Conservation (phyloP, 2,329 filamentous ascomycete genomes). For the Monilinia fructigena region DNA sequence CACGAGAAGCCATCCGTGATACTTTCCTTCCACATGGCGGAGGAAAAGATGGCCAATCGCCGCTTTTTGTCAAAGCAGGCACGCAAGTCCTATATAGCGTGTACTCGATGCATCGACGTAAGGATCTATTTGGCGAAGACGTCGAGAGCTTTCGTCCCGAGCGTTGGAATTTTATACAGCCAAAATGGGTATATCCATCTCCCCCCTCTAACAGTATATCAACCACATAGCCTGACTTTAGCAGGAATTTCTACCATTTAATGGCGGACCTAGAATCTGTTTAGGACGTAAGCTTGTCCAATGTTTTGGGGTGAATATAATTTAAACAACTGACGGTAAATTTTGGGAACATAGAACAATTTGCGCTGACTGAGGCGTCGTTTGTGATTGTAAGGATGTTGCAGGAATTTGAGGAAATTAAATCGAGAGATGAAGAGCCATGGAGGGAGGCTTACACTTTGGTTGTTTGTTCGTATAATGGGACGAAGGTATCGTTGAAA, state of each 20-base stretch:
- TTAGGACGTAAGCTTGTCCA: constrained; percentile 47
- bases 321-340: background rate
- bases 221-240: background rate
- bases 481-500: constrained; percentile 8
- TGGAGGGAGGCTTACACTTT: constrained; percentile 21
- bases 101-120: constrained; percentile 42
- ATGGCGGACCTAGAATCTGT: constrained; percentile 68
- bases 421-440: constrained; percentile 15
- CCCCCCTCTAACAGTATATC: background rate
- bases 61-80: constrained; percentile 35
- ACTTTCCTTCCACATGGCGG: constrained; percentile 37
- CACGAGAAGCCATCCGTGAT: constrained; percentile 30
- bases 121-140: constrained; percentile 43
- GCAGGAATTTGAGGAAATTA: constrained; percentile 45
- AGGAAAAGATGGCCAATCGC: constrained; percentile 35
- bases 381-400: constrained; percentile 26
- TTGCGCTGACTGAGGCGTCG: constrained; percentile 23
- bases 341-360: constrained; percentile 14
- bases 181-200: background rate
- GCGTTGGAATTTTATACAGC: constrained; percentile 41
- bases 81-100: constrained; percentile 25
- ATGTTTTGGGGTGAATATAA: background rate
- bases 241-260: constrained; percentile 71
- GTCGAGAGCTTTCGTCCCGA: constrained; percentile 44
- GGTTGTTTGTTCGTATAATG: constrained; percentile 17